Conservation (phyloP, 768 basidiomycete genomes). For the Chalciporus chontae region DNA sequence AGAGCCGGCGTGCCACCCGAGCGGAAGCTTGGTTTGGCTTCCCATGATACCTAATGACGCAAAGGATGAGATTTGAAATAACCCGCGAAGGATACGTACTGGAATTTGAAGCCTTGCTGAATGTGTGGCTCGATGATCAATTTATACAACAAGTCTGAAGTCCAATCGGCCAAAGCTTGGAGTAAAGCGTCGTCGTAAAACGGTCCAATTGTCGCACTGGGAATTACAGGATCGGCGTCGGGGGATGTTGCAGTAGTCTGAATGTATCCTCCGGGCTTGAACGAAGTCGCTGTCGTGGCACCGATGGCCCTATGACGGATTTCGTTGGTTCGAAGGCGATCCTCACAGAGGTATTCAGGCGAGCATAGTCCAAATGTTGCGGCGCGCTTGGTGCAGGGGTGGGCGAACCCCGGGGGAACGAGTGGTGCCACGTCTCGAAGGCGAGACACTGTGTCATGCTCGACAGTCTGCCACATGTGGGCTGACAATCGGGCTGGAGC, state of each 20-base stretch:
- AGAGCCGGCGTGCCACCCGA: slow-evolving; percentile 19
- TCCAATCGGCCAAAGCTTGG: slow-evolving; percentile 22
- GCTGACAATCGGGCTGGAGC: slow-evolving; percentile 5
- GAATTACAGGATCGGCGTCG: neutral
- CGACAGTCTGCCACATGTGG: neutral
- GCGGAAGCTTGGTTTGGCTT: slow-evolving; percentile 2
- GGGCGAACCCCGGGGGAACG: slow-evolving; percentile 3
- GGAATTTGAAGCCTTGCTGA: slow-evolving; percentile 14
- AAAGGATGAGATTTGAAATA: slow-evolving; percentile 1
- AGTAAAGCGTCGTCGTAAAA: slow-evolving; percentile 3
- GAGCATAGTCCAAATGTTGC: neutral
- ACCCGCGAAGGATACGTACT: slow-evolving; percentile 14
- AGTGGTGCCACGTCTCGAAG: slow-evolving; percentile 4
- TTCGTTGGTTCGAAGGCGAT: slow-evolving; percentile 16
- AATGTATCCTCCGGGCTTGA: neutral
- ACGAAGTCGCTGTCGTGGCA: slow-evolving; percentile 1
- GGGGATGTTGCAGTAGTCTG: neutral
- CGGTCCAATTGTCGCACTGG: neutral
- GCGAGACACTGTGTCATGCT: slow-evolving; percentile 1
- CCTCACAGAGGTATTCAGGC: slow-evolving; percentile 12
- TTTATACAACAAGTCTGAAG: slow-evolving; percentile 23
- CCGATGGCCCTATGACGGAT: slow-evolving; percentile 19
- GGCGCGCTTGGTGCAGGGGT: neutral
- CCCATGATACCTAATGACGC: slow-evolving; percentile 15
- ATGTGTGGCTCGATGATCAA: slow-evolving; percentile 23